These are phyloP conservation scores for Aureobasidium sp. DNA, from an alignment of 2,329 filamentous ascomycete genomes.

Conservation along the genomic window DNA sequence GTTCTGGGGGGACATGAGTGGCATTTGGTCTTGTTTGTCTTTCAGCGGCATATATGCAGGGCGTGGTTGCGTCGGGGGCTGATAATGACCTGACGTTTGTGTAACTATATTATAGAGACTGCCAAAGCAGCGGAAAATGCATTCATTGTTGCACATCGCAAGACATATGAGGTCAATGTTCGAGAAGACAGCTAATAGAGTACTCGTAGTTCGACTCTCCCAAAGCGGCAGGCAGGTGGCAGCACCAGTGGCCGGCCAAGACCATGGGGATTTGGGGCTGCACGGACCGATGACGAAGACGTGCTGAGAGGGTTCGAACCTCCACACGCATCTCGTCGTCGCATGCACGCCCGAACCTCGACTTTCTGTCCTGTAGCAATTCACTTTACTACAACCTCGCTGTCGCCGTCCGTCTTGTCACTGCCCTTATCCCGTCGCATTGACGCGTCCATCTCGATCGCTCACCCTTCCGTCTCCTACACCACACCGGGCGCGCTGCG, in stretches of 20 bases:
- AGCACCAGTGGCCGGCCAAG: slow-evolving; percentile 13
- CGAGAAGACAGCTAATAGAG: background rate
- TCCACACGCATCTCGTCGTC: background rate
- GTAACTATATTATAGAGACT: slow-evolving; percentile 16
- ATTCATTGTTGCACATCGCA: slow-evolving; percentile 6
- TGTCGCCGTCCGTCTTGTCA: background rate
- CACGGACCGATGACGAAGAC: slow-evolving; percentile 15
- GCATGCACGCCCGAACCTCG: background rate
- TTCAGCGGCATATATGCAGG: slow-evolving; percentile 6
- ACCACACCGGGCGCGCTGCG: background rate
- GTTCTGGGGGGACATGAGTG: background rate
- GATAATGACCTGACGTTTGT: slow-evolving; percentile 15
- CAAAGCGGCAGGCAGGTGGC: background rate
- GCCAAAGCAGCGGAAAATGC: slow-evolving; percentile 1
- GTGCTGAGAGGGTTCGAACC: background rate
- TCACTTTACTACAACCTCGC: background rate
- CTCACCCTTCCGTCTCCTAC: background rate
- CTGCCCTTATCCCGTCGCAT: background rate
- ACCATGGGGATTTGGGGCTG: background rate
- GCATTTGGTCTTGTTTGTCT: slow-evolving; percentile 6
- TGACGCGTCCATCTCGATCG: background rate
- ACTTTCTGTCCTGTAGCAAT: background rate
- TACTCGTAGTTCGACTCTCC: background rate
- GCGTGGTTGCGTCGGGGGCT: slow-evolving; percentile 9
- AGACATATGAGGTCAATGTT: background rate